Percentiles rank a stretch among this genome's conserved stretches.
Conservation (phyloP, 768 basidiomycete species). For the Pisolithus sp. region DNA sequence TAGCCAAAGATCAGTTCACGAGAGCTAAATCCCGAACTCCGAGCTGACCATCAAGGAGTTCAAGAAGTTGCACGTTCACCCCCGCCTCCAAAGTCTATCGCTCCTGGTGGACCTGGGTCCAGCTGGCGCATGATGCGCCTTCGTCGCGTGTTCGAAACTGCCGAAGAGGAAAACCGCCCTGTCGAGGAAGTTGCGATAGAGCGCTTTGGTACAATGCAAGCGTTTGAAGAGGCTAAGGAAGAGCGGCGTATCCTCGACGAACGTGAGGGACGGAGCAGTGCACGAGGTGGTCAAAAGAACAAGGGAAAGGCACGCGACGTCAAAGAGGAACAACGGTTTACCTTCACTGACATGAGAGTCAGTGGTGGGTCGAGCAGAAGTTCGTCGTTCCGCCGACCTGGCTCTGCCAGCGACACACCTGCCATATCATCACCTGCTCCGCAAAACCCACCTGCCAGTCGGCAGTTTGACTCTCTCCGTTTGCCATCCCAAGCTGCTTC, state of each 20-base stretch:
- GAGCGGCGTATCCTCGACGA: slow-evolving; percentile 84
- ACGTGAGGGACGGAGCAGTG: slow-evolving; percentile 51
- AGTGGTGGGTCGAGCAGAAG: slow-evolving; percentile 73
- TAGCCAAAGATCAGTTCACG: slow-evolving; percentile 56
- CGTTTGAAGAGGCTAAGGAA: slow-evolving; percentile 84
- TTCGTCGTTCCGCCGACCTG: slow-evolving; percentile 82
- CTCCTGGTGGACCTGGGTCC: slow-evolving; percentile 87
- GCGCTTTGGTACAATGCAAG: slow-evolving; percentile 77
- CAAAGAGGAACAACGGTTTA: slow-evolving; percentile 48
- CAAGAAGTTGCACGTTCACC: slow-evolving; percentile 31
- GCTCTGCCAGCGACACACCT: slow-evolving; percentile 45
- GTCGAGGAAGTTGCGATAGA: slow-evolving; percentile 81
- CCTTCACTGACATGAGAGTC: slow-evolving; percentile 60
- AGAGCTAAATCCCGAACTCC: slow-evolving; percentile 58
- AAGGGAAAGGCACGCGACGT: slow-evolving; percentile 29
- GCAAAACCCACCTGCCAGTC: slow-evolving; percentile 35
- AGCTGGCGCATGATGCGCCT: slow-evolving; percentile 99
- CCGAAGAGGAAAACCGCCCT: slow-evolving; percentile 70
- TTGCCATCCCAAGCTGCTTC: slow-evolving; percentile 55
- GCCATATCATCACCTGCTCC: slow-evolving; percentile 48
- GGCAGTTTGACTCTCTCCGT: slow-evolving; percentile 56
- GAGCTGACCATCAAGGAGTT: slow-evolving; percentile 36
- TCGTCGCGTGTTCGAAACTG: slow-evolving; percentile 81
- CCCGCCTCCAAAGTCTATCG: slow-evolving; percentile 41
- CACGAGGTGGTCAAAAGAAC: slow-evolving; percentile 30